Base-by-base conservation (phyloP, 352 stramenopile genomes). In the Phytopythium oedochilum region DNA sequence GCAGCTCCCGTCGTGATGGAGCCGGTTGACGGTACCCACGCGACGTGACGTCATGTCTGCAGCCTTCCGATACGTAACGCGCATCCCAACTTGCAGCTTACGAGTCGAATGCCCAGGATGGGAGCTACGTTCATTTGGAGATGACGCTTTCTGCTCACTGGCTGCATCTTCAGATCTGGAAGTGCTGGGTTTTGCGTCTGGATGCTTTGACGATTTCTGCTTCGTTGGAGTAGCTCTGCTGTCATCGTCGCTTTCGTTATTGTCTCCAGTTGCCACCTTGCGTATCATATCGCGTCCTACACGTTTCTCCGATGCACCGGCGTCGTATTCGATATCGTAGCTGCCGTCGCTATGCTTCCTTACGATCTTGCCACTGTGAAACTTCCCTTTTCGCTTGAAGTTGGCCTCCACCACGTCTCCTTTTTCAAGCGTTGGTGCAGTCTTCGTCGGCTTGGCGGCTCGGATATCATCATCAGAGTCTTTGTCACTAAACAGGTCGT, bases 1-100 rank as follows among this genome's bases (percentile, higher is more conserved):
- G 29, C 68, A 89, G 18, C 64, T 91, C 12, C 70, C 66, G 31
- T 92, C 69, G 0, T 64, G 66, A 51, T 83, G 78, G 0, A 83
- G 49, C 7, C 66, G 73, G 11, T 60, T 59, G 10, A 86, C 60
- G 31, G 40, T 51, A 8, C 68, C 66, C 53, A 73, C 44, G 1
- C 70, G 64, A n/a, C 63, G 55, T 4, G 63, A 59, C 40, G 69
- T 76, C 0, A 18, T 36, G 31, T 78, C 59, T 6, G 65, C 29
- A 0, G 61, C 73, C 40, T 73, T 74, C 6, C 61, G 47, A 59
- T 64, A 82, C 29, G 86, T 68, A 15, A 89, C 65, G 40, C 55
- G 49, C 15, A 36, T 53, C 4, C 67, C 64, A 31, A 71, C 72
- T 47, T 70, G 49, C 11, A 83, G 10, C 12, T 42, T 25, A 14